A percentile compares a stretch with the other conserved stretches of the same genome.
Conservation (phyloP, 768 basidiomycete genomes). For the Amanita polypyramis region DNA sequence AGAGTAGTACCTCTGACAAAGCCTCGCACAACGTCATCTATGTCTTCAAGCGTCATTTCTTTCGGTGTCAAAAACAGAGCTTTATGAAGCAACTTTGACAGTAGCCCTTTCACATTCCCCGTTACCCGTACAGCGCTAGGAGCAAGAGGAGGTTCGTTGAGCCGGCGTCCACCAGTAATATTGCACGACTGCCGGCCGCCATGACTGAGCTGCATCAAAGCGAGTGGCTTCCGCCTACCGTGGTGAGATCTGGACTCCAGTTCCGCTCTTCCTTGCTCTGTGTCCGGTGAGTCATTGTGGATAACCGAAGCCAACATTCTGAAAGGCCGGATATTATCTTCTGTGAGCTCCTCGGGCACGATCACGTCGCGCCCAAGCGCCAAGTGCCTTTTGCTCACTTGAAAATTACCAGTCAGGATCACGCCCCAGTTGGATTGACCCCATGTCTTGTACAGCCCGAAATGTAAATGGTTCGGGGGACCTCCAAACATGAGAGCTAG, state of each 20-base stretch:
- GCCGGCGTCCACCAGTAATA: slow-evolving; percentile 54
- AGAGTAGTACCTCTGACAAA: slow-evolving; percentile 63
- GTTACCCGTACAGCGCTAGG: slow-evolving; percentile 57
- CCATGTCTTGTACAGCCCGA: slow-evolving; percentile 66
- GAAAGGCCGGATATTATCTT: slow-evolving; percentile 40
- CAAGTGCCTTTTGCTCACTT: slow-evolving; percentile 53
- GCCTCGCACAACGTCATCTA: slow-evolving; percentile 43
- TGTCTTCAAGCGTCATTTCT: slow-evolving; percentile 47
- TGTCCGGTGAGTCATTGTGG: slow-evolving; percentile 20
- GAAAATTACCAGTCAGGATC: slow-evolving; percentile 79
- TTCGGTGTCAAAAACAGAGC: slow-evolving; percentile 56
- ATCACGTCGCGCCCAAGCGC: slow-evolving; percentile 63
- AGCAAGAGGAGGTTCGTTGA: slow-evolving; percentile 52
- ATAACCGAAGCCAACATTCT: slow-evolving; percentile 38
- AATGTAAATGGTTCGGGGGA: slow-evolving; percentile 56
- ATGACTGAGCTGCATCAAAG: slow-evolving; percentile 81
- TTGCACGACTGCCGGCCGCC: slow-evolving; percentile 75
- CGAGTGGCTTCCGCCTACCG: slow-evolving; percentile 25
- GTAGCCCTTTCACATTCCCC: slow-evolving; percentile 14
- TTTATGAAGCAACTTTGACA: slow-evolving; percentile 30
- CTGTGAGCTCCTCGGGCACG: slow-evolving; percentile 35
- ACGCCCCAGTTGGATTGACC: slow-evolving; percentile 75
- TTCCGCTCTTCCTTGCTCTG: not conserved
- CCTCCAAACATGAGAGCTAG: slow-evolving; percentile 57
- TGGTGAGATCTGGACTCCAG: too few relatives aligned